Conservation (phyloP, 768 basidiomycete species). For the Psilocybe sp. region DNA sequence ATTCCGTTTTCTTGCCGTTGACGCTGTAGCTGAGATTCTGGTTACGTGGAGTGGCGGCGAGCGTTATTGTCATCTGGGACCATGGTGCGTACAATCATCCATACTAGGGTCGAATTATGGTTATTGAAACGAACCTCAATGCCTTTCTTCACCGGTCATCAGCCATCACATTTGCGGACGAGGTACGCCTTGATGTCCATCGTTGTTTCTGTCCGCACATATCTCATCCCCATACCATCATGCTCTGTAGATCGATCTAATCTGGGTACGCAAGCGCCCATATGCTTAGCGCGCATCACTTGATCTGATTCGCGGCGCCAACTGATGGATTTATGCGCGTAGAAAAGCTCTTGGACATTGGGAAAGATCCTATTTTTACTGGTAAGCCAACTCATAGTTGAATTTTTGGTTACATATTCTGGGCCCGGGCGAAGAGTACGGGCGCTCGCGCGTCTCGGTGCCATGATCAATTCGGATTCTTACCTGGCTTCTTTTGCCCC, state of each 20-base stretch:
- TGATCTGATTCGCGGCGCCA: neutral
- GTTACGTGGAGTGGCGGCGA: constrained; percentile 41
- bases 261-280: constrained; percentile 43
- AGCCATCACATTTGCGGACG: constrained; percentile 53
- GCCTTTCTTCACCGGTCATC: constrained; percentile 21
- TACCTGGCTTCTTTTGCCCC: neutral
- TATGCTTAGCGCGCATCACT: neutral
- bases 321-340: neutral
- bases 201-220: neutral
- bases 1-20: neutral
- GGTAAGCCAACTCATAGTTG: constrained; percentile 35
- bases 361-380: constrained; percentile 55
- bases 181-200: constrained; percentile 38
- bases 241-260: constrained; percentile 40
- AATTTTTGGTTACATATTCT: too few relatives aligned
- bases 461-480: neutral
- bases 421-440: too few relatives aligned
- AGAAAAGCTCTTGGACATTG: constrained; percentile 55
- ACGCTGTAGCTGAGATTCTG: neutral
- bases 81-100: constrained; percentile 36
- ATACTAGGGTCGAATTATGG: neutral
- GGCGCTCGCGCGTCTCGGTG: constrained; percentile 1
- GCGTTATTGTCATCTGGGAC: constrained; percentile 50
- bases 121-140: neutral
- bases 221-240: neutral